Evolutionary conservation across 345 rosid species (phyloP), one percentile per base, ranked within the genome.

Genomic region (Eucalyptus globulus): DNA sequence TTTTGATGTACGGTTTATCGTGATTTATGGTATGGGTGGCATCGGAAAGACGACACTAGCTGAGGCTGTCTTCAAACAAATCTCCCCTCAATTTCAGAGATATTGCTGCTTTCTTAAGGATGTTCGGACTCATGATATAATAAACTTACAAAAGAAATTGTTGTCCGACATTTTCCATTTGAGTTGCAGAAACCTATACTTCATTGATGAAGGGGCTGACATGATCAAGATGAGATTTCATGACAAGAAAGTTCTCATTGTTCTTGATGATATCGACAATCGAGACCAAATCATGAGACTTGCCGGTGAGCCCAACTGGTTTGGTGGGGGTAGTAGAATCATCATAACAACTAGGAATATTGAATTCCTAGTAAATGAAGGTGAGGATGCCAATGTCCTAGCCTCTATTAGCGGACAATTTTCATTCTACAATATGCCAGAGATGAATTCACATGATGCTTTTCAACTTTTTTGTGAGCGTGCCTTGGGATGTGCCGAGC

Each of bases 361-460:
- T 65, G 76, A 14, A 14, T 29, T 14, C 76, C 5, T 65, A 1
- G 37, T 13, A n/a, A n/a, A 7, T 0, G 76, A 65, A n/a, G 5
- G 5, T 65, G 76, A 65, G 5, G 76, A 65, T 4, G 37, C 4
- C 10, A 65, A n/a, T 4, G 0, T 60, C 14, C 8, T 0, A 60
- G 1, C 3, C 37, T n/a, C 76, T 14, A 7, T 1, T 7, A 6
- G 15, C 0, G 5, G 7, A 65, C 15, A n/a, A 6, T n/a, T 14
- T n/a, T 14, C 76, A 29, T 65, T 65, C 76, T 65, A 65, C 19
- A 1, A 7, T 2, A 65, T 65, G 76, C 19, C 2, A 0, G 37
- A n/a, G 37, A 65, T 65, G 76, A n/a, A 14, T 14, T 2, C 3
- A 0, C 5, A 29, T 14, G 21, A 65, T n/a, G 76, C 76, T 2